A percentile compares a stretch with the other conserved stretches of the same genome.
These are phyloP conservation scores for Rhodotorula toruloides DNA, from an alignment of 768 basidiomycete species.

Conservation along the genomic window DNA sequence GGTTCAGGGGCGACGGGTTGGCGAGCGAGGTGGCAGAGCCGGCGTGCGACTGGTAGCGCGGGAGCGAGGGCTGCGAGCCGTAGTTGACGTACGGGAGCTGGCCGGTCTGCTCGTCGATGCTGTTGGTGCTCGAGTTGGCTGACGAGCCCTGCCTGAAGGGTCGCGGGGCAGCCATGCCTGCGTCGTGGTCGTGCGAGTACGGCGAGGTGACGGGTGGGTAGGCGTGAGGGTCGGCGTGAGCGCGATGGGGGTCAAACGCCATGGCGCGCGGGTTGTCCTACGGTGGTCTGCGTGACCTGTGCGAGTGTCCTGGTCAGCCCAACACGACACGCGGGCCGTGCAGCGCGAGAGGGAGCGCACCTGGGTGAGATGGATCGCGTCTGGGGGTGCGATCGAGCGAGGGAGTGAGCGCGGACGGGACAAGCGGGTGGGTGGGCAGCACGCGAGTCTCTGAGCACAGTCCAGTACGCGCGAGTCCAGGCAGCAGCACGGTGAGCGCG, in stretches of 20 bases:
- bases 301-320: too few relatives aligned
- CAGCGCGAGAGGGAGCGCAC: too few relatives aligned
- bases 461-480: too few relatives aligned
- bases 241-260: neutral
- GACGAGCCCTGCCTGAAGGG: slow-evolving; percentile 31
- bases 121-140: slow-evolving; percentile 16
- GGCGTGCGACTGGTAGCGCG: slow-evolving; percentile 30
- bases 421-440: too few relatives aligned
- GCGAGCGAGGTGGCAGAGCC: slow-evolving; percentile 26
- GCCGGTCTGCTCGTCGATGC: slow-evolving; percentile 7
- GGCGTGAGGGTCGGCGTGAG: neutral
- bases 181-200: slow-evolving; percentile 3
- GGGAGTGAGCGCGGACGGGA: too few relatives aligned
- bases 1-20: slow-evolving; percentile 38
- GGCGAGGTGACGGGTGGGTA: slow-evolving; percentile 3
- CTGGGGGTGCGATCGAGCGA: too few relatives aligned
- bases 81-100: slow-evolving; percentile 29
- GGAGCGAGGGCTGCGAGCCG: slow-evolving; percentile 30
- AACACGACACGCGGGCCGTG: too few relatives aligned
- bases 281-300: neutral
- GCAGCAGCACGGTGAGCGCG: too few relatives aligned
- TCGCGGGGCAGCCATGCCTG: neutral
- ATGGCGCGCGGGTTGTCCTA: neutral
- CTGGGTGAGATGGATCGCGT: too few relatives aligned
- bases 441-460: too few relatives aligned